phyloP scores from a whole-genome alignment of 192 early-diverging fungal species.

The Rhizoclosmatium globosum region DNA sequence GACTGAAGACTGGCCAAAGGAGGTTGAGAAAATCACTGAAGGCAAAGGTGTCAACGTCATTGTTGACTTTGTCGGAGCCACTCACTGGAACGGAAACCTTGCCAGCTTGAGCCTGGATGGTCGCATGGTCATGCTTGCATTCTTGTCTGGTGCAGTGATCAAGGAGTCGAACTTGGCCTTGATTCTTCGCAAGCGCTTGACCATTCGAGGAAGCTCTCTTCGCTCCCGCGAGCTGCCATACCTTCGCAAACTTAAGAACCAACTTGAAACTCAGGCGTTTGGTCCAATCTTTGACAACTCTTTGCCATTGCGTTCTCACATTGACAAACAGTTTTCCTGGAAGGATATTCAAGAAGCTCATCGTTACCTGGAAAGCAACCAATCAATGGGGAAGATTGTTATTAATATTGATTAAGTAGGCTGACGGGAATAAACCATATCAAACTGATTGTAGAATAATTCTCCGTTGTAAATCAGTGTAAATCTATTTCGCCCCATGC shows the following conservation, averaged over 20 bases:
- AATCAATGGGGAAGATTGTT: constrained; percentile 59
- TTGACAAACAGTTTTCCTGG: constrained; percentile 74
- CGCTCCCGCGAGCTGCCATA: constrained; percentile 71
- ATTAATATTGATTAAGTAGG: constrained; percentile 22
- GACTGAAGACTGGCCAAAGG: constrained; percentile 68
- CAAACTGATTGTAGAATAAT: no score
- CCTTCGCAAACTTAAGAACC: constrained; percentile 61
- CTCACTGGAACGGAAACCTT: constrained; percentile 54
- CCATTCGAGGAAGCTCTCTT: constrained; percentile 75
- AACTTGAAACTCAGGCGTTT: constrained; percentile 63
- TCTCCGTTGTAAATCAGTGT: no score
- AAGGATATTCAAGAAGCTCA: constrained; percentile 72
- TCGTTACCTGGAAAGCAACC: constrained; percentile 69
- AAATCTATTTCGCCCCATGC: no score
- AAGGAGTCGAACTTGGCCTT: constrained; percentile 55
- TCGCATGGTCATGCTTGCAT: constrained; percentile 84
- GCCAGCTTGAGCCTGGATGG: constrained; percentile 80
- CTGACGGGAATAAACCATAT: not conserved
- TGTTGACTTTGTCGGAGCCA: constrained; percentile 82
- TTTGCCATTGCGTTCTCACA: constrained; percentile 47
- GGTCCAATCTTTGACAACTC: constrained; percentile 56
- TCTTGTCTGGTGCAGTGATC: constrained; percentile 66
- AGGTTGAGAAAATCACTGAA: constrained; percentile 73
- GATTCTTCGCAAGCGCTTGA: constrained; percentile 70
- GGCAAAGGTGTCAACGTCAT: constrained; percentile 81